Percentiles rank a stretch among this genome's conserved stretches.
phyloP scores from a whole-genome alignment of 1,139 yeast species.

The Oligophagozyma castellii region DNA sequence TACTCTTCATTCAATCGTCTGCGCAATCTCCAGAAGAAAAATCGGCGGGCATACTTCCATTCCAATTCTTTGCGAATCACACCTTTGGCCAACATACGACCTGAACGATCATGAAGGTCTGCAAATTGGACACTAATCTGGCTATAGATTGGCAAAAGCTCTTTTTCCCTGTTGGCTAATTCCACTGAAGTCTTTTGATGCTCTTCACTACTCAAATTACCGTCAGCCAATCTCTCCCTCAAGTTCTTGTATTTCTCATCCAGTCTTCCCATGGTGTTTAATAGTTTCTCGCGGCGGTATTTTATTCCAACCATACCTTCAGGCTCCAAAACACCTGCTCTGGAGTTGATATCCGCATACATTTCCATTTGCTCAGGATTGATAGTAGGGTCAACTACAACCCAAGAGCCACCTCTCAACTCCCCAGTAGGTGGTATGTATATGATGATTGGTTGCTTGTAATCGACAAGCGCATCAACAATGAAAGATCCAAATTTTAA shows the following conservation, averaged over 20 bases:
- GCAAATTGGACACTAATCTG: constrained; percentile 95
- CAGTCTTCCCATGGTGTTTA: constrained; percentile 80
- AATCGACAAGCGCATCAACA: constrained; percentile 92
- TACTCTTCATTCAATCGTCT: constrained; percentile 92
- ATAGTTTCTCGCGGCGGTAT: constrained; percentile 82
- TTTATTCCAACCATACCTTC: constrained; percentile 99
- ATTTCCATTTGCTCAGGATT: constrained; percentile 97
- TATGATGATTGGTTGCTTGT: constrained; percentile 90
- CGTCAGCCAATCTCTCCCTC: constrained; percentile 41
- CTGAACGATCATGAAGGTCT: constrained; percentile 92
- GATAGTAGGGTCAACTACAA: constrained; percentile 96
- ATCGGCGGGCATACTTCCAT: constrained; percentile 83
- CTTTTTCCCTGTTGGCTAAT: constrained; percentile 66
- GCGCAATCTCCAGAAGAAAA: constrained; percentile 98
- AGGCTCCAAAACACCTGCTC: constrained; percentile 98
- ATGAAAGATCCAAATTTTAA: constrained; percentile 92
- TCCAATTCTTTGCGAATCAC: constrained; percentile 72
- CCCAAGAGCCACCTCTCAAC: constrained; percentile 99
- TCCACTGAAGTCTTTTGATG: constrained; percentile 50
- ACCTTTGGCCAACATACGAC: constrained; percentile 94
- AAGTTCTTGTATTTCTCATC: constrained; percentile 63
- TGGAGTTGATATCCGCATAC: constrained; percentile 94
- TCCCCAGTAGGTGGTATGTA: constrained; percentile 98
- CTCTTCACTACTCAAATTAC: constrained; percentile 47
- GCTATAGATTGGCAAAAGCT: constrained; percentile 72